Evolutionary conservation across 2,329 filamentous ascomycete genomes (phyloP), one percentile per base, ranked within the genome.

Genomic region (Ceratocystis colombiana): DNA sequence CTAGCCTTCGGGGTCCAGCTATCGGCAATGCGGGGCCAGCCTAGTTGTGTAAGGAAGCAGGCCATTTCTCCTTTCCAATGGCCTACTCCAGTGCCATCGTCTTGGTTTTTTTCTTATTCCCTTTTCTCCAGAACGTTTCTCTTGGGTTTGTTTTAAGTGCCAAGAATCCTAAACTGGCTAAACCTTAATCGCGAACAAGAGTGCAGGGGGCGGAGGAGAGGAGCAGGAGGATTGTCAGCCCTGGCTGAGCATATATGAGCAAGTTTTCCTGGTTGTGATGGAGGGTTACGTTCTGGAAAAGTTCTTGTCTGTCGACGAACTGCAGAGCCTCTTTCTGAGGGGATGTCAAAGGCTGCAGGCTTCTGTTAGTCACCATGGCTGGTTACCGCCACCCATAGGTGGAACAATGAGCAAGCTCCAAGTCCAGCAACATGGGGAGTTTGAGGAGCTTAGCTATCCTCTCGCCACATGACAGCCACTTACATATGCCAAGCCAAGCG

Each of bases 211-310:
- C 8, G 15, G 46, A 20, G 45, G 20, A 20, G 45, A 17, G 46
- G 20, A 25, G 25, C 53, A 41, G 37, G 10, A 41, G 37, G 37
- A 41, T 41, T 41, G 37, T 41, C 37, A 12, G 37, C 37, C 37
- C 37, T 41, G 37, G 37, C 28, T 65, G 64, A 57, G 64, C 64
- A 65, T 59, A 48, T 59, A 59, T 65, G 64, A 65, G 64, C 64
- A 65, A 65, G 64, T 65, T 65, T 41, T 65, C 25, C 6, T 63
- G 25, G 41, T 10, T 37, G 15, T 5, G n/a, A 41, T 22, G 25
- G 61, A 59, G 53, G 28, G 28, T 59, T 37, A 15, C 53, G 28
- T 59, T 59, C 53, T 59, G 25, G 53, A n/a, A 59, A 6, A 25
- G 33, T 15, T 6, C 7, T 30, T 17, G 22, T 15, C 8, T 28